phyloP scores from a whole-genome alignment of 2,329 filamentous ascomycete species.

The Macrophomina pseudophaseolina region DNA sequence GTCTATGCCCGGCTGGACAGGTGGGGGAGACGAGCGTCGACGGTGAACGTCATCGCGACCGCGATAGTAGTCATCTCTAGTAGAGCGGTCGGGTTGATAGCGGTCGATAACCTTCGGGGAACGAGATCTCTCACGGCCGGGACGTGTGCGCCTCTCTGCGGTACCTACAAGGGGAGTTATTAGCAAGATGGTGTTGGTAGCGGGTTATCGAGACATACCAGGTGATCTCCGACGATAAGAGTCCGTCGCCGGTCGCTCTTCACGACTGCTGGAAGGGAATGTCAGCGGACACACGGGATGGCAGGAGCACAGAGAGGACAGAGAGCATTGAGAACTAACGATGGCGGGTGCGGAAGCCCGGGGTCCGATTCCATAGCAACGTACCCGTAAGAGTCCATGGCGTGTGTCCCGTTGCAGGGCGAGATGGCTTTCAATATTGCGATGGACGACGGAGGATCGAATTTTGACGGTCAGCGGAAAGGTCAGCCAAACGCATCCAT shows the following conservation, averaged over 20 bases:
- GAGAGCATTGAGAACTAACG: conserved; percentile 25
- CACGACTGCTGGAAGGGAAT: conserved; percentile 51
- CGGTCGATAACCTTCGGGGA: conserved; percentile 75
- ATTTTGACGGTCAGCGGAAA: conserved; percentile 6
- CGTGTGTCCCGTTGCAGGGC: conserved; percentile 4
- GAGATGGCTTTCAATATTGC: background rate
- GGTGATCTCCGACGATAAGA: conserved; percentile 67
- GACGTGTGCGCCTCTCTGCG: conserved; percentile 30
- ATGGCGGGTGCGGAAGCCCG: conserved; percentile 6
- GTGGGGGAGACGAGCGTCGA: conserved; percentile 65
- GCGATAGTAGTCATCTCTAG: conserved; percentile 70
- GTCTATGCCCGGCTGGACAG: conserved; percentile 72
- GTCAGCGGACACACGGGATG: background rate
- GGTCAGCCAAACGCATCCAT: conserved; percentile 27
- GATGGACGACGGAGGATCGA: background rate
- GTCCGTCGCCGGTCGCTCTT: conserved; percentile 50
- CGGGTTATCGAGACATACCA: conserved; percentile 59
- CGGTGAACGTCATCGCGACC: conserved; percentile 66
- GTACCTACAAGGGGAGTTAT: background rate
- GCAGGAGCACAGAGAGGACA: background rate
- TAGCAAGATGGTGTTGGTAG: background rate
- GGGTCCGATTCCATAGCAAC: conserved; percentile 28
- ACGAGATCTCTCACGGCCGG: conserved; percentile 63
- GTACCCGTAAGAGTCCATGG: conserved; percentile 48
- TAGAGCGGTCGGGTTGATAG: conserved; percentile 72